These are phyloP conservation scores for Agroathelia rolfsii DNA, from an alignment of 1,284 basidiomycete species.

Conservation along the genomic window DNA sequence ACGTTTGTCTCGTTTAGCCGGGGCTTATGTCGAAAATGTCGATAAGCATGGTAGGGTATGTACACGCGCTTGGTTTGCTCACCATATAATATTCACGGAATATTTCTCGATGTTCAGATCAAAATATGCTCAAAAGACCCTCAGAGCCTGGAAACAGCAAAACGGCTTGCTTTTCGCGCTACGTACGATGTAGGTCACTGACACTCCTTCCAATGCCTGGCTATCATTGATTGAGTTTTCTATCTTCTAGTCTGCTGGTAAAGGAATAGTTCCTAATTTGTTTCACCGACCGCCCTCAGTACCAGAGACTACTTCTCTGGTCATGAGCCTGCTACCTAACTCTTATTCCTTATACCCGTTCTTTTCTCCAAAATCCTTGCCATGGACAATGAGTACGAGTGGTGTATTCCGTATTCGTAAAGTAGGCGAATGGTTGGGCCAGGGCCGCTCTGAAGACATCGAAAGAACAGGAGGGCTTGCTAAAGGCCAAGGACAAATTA, in stretches of 20 bases:
- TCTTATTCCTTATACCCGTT: conserved; percentile 59
- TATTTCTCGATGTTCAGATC: conserved; percentile 36
- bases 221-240: conserved; percentile 1
- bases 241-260: conserved; percentile 13
- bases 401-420: conserved; percentile 48
- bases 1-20: conserved; percentile 55
- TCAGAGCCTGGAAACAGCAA: conserved; percentile 33
- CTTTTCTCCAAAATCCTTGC: conserved; percentile 34
- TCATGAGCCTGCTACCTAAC: conserved; percentile 19
- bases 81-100: conserved; percentile 5
- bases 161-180: conserved; percentile 41
- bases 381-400: conserved; percentile 34
- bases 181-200: conserved; percentile 35
- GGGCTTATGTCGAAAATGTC: conserved; percentile 48
- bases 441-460: conserved; percentile 23
- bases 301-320: too few species aligned
- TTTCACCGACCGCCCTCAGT: too few species aligned
- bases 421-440: conserved; percentile 47
- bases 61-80: conserved; percentile 5
- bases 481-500: conserved; percentile 21
- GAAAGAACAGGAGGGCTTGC: conserved; percentile 27
- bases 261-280: conserved; percentile 13
- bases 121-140: conserved; percentile 39
- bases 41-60: conserved; percentile 35
- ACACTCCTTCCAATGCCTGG: conserved; percentile 1